Evolutionary conservation across 169 alveolate species (phyloP).

Genomic region (Miamiensis avidus): DNA sequence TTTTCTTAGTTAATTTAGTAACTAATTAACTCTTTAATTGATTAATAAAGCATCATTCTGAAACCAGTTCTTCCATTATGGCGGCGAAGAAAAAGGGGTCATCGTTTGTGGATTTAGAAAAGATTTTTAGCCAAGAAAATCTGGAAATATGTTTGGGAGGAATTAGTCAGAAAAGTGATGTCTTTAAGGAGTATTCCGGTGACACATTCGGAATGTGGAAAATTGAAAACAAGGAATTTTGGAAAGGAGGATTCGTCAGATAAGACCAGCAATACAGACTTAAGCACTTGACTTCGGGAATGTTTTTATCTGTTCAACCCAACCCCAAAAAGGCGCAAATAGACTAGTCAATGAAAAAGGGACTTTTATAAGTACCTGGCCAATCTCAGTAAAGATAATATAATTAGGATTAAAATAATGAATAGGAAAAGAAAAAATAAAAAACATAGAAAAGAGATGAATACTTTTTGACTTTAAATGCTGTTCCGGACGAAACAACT

Average conservation of each 20-base stretch:
- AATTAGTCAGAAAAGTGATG: not conserved
- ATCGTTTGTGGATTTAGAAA: not conserved
- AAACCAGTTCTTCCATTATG: not conserved
- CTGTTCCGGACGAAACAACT: not conserved
- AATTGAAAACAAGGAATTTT: slow-evolving; percentile 9
- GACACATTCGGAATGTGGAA: slow-evolving; percentile 29
- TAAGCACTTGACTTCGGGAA: slow-evolving; percentile 12
- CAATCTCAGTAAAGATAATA: too few species aligned
- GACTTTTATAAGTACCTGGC: too few species aligned
- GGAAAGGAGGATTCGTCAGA: slow-evolving; percentile 8
- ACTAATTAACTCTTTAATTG: too few species aligned
- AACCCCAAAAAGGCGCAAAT: not conserved
- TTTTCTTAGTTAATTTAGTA: too few species aligned
- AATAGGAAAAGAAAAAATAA: too few species aligned
- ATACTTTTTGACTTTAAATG: not conserved
- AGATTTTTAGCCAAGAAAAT: not conserved
- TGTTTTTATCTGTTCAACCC: not conserved
- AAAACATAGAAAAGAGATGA: not conserved
- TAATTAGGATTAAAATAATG: too few species aligned
- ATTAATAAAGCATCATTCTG: not conserved
- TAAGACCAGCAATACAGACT: slow-evolving; percentile 1
- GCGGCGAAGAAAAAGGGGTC: not conserved
- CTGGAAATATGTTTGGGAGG: not conserved
- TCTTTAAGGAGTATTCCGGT: not conserved
- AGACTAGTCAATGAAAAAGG: not conserved